Evolutionary conservation across 768 basidiomycete genomes (phyloP).

Genomic region (Tricholoma hemisulphureum): DNA sequence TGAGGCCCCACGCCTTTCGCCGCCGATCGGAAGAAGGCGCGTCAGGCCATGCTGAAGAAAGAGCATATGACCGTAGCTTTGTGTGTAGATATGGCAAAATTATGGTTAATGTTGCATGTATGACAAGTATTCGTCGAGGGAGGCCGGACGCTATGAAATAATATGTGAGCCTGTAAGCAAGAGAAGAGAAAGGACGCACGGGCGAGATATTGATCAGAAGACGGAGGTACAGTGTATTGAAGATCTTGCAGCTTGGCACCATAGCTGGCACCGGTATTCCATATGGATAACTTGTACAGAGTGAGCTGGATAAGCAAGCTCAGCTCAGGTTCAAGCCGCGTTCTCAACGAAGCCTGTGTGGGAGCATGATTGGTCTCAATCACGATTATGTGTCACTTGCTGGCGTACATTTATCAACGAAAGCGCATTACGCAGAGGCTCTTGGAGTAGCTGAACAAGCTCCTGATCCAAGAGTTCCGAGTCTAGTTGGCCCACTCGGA

Average conservation of each 20-base stretch:
- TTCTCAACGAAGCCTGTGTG: conserved; percentile 52
- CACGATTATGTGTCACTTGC: neutral
- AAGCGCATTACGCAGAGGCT: conserved; percentile 76
- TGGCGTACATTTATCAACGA: conserved; percentile 61
- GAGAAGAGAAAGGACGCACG: conserved; percentile 33
- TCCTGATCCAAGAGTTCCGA: conserved; percentile 89
- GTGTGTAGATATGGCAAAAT: conserved; percentile 76
- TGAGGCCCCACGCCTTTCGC: conserved; percentile 67
- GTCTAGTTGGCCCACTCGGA: conserved; percentile 89
- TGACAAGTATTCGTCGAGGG: conserved; percentile 55
- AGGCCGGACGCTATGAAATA: conserved; percentile 57
- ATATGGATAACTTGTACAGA: conserved; percentile 81
- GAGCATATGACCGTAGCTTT: conserved; percentile 69
- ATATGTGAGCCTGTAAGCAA: conserved; percentile 8
- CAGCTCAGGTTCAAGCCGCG: conserved; percentile 74
- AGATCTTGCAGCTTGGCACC: conserved; percentile 82
- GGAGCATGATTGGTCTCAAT: neutral
- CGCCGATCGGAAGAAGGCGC: conserved; percentile 76
- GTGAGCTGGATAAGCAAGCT: conserved; percentile 63
- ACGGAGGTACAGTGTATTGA: conserved; percentile 46
- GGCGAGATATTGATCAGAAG: conserved; percentile 23
- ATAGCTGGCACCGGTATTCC: conserved; percentile 78
- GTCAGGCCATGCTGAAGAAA: conserved; percentile 90
- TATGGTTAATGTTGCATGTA: conserved; percentile 73
- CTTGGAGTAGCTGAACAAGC: conserved; percentile 74